These are phyloP conservation scores for Colletotrichum nymphaeae DNA, from an alignment of 2,329 filamentous ascomycete genomes.

Conservation along the genomic window DNA sequence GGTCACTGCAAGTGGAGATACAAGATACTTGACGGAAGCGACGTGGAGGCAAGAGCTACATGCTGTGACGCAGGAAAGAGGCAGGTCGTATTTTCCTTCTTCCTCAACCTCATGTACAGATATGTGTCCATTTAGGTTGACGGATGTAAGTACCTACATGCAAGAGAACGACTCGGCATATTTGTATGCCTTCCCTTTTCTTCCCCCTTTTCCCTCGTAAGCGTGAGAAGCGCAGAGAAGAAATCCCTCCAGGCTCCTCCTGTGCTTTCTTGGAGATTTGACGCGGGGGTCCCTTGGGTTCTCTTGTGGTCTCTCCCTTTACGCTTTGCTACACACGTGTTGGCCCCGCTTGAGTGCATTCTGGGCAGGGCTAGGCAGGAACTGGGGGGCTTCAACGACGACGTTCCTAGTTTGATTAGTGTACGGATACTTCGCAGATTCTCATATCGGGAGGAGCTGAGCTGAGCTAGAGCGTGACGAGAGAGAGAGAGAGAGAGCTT, in stretches of 20 bases:
- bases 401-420: not conserved
- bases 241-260: not conserved
- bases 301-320: not conserved
- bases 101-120: not conserved
- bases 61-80: not conserved
- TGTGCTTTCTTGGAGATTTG: not conserved
- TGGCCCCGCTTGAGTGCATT: not conserved
- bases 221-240: not conserved
- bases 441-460: not conserved
- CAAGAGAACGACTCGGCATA: not conserved
- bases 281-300: not conserved
- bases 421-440: not conserved
- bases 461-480: not conserved
- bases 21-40: not conserved
- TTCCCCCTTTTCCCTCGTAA: not conserved
- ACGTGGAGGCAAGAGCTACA: conserved; percentile 10
- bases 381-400: not conserved
- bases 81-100: not conserved
- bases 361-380: not conserved
- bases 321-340: not conserved
- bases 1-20: not conserved
- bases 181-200: not conserved
- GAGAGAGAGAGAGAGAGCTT: not conserved
- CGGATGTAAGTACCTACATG: not conserved
- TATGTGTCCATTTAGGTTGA: not conserved